Conservation (phyloP, 257 asterid genomes). For the Lithospermum erythrorhizon region DNA sequence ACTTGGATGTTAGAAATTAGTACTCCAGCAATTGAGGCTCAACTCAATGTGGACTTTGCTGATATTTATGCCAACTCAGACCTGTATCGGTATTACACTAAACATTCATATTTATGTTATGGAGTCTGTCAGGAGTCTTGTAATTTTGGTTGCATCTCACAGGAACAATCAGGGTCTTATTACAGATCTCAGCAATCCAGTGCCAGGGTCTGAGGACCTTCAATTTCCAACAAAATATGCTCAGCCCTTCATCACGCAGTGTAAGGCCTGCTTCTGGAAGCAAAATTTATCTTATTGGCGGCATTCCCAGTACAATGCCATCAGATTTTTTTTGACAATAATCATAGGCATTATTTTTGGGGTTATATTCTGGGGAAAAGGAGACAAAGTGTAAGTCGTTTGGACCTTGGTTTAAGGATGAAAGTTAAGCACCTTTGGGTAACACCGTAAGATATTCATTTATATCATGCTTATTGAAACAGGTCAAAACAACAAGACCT, state of each 20-base stretch:
- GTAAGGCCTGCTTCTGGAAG: slow-evolving; percentile 60
- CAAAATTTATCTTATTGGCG: slow-evolving; percentile 69
- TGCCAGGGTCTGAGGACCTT: slow-evolving; percentile 29
- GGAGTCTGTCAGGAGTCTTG: background rate
- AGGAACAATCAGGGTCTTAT: slow-evolving; percentile 39
- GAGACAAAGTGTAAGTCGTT: slow-evolving; percentile 33
- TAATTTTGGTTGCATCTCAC: slow-evolving; percentile 1
- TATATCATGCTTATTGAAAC: slow-evolving; percentile 9
- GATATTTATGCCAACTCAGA: slow-evolving; percentile 50
- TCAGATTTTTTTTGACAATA: slow-evolving; percentile 43
- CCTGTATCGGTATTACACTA: slow-evolving; percentile 36
- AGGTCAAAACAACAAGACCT: slow-evolving; percentile 61
- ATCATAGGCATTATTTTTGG: slow-evolving; percentile 50
- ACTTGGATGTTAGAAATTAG: slow-evolving; percentile 87
- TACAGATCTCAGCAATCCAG: slow-evolving; percentile 42
- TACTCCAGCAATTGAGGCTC: slow-evolving; percentile 46
- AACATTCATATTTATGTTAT: slow-evolving; percentile 1
- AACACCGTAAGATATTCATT: background rate
- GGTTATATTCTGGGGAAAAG: slow-evolving; percentile 58
- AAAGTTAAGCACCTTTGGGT: too few species aligned
- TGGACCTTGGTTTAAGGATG: slow-evolving; percentile 1
- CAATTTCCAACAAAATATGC: slow-evolving; percentile 44
- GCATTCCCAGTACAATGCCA: slow-evolving; percentile 50
- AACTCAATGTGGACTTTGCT: slow-evolving; percentile 60
- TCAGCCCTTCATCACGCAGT: slow-evolving; percentile 49